phyloP scores from a whole-genome alignment of 192 early-diverging fungal genomes.

The Cladochytrium replicatum region DNA sequence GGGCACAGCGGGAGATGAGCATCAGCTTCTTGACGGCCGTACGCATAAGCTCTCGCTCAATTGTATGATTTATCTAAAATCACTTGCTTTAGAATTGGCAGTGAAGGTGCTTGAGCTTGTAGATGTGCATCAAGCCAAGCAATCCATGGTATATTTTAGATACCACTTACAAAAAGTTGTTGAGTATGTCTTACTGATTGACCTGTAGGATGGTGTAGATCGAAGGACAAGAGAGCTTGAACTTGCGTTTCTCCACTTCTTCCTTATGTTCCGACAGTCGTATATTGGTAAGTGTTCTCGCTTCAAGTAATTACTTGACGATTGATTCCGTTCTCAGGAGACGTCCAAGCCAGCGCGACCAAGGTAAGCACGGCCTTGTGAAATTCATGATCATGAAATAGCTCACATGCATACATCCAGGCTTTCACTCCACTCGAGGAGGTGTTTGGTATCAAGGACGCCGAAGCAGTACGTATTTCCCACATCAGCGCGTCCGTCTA shows the following conservation, averaged over 20 bases:
- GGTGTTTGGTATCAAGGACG: slow-evolving; percentile 57
- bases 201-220: slow-evolving; percentile 27
- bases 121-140: slow-evolving; percentile 34
- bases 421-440: slow-evolving; percentile 57
- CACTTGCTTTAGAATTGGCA: slow-evolving; percentile 37
- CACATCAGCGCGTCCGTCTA: no score
- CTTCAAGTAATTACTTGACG: slow-evolving; percentile 36
- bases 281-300: slow-evolving; percentile 56
- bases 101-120: slow-evolving; percentile 60
- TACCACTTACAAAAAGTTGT: not conserved
- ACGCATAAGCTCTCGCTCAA: no score
- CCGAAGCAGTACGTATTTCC: slow-evolving; percentile 20
- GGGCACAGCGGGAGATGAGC: no score
- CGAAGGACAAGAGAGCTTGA: slow-evolving; percentile 59
- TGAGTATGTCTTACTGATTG: slow-evolving; percentile 3
- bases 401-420: slow-evolving; percentile 13
- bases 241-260: slow-evolving; percentile 70
- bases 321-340: slow-evolving; percentile 27
- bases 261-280: slow-evolving; percentile 62
- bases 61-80: not conserved
- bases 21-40: slow-evolving; percentile 64
- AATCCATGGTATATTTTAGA: slow-evolving; percentile 2
- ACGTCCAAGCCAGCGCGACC: not conserved
- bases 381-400: not conserved
- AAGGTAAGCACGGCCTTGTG: not conserved